Evolutionary conservation across 116 monocot genomes (phyloP), one percentile per base, ranked within the genome.

Genomic region (Iris pallida): DNA sequence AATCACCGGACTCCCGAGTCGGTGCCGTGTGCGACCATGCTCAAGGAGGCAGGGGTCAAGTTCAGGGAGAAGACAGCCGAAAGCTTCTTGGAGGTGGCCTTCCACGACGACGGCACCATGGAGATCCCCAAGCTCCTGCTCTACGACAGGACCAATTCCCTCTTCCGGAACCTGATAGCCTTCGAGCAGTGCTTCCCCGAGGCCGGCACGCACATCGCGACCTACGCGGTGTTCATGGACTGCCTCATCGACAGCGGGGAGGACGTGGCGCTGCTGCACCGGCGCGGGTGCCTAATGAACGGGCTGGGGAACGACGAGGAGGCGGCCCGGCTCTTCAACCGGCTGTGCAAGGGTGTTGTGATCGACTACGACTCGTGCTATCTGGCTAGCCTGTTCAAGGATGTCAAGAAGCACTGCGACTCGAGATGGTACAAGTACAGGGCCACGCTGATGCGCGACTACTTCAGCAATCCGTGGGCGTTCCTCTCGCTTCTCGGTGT

Each of bases 131-230:
- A 14, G 3, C 19, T 74, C 1, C 41, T 6, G 5, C 49, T 66
- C 15, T 19, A 74, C 41, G 51, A 66, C 66, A 16, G n/a, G 17
- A 58, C 66, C 6, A 57, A 73, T 8, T 73, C 47, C 9, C 17
- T 40, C 10, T 16, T 73, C 5, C 73, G 18, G 0, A 73, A 73
- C 64, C 64, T 66, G 14, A 65, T 73, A 19, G 65, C 45, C 12
- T 66, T 47, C 18, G 65, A 73, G 65, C 65, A 65, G 44, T 10
- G 64, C 1, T 57, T 64, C 2, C 20, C 49, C 12, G 46, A 47
- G 2, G 40, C 8, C 13, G 48, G 65, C 6, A 73, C 41, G 45
- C 30, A 65, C 7, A 20, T 73, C 7, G 65, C 42, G 10, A 45
- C 45, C 41, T 73, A 47, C 47, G 30, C 13, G 0, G 44, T n/a